Evolutionary conservation across 2,329 filamentous ascomycete genomes (phyloP).

Genomic region (Botrytis paeoniae): DNA sequence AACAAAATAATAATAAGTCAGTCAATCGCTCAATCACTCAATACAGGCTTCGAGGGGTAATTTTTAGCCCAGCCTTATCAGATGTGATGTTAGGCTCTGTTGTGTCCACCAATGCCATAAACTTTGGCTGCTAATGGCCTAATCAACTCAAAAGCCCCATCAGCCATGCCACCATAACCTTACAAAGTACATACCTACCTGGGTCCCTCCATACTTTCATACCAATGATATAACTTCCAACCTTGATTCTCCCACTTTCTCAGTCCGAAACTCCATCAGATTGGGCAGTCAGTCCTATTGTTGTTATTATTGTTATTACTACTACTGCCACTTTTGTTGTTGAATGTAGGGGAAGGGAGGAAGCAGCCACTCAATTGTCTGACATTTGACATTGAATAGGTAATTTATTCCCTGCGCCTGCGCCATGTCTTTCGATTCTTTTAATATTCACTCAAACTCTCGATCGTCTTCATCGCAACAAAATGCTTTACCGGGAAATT

Average conservation of each 20-base stretch:
- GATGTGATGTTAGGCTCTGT: constrained; percentile 5
- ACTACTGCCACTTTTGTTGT: background rate
- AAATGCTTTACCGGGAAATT: constrained; percentile 27
- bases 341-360: background rate
- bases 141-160: constrained; percentile 2
- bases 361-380: constrained; percentile 3
- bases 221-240: background rate
- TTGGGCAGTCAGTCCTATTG: background rate
- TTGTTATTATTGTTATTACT: background rate
- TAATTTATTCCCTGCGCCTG: background rate
- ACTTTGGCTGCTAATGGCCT: background rate
- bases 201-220: background rate
- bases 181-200: background rate
- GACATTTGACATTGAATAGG: background rate
- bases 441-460: constrained; percentile 27
- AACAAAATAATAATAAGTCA: background rate
- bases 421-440: constrained; percentile 25
- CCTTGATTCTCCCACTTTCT: background rate
- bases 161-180: background rate
- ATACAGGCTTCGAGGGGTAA: background rate
- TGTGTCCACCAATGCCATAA: background rate
- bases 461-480: constrained; percentile 29
- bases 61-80: too few relatives aligned
- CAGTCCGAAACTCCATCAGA: background rate
- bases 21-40: background rate